Evolutionary conservation across 2,329 filamentous ascomycete genomes (phyloP), one percentile per base, ranked within the genome.

Genomic region (Venturia carpophila): DNA sequence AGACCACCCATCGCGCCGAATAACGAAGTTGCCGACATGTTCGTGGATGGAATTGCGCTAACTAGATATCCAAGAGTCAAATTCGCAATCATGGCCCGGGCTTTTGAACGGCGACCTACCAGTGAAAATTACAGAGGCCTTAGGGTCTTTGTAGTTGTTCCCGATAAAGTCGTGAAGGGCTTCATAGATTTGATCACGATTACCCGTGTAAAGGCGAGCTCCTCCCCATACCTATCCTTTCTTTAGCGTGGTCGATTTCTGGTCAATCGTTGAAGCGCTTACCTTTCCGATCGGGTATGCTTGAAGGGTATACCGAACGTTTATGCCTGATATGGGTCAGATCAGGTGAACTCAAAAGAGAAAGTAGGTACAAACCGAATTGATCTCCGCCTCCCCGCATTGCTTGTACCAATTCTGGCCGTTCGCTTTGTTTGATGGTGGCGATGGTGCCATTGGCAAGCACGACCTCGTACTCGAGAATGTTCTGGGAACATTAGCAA

Each of bases 41-140:
- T 24, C 0, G 13, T 15, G 17, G 52, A 34, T 15, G 49, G 24
- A 17, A 56, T 27, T 3, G 13, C 30, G 11, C 30, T 58, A 5
- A n/a, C 52, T 58, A n/a, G 4, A 58, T 58, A 9, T 3, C 15
- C 10, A 27, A 13, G 15, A 34, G 30, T 58, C 52, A 58, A n/a
- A n/a, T n/a, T n/a, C n/a, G n/a, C n/a, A n/a, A n/a, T n/a, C n/a
- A n/a, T n/a, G n/a, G n/a, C n/a, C n/a, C n/a, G n/a, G n/a, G n/a
- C n/a, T 66, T 9, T 76, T 75, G 2, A 77, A 70, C 3, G 75
- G 68, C 0, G 19, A 75, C 69, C 83, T 78, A 2, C 79, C 78
- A 0, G 83, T 87, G 60, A 83, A 72, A 49, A 76, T 74, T 41
- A 77, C 69, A 21, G 71, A 72, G 1, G 72, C 71, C 63, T 72